Conservation (phyloP, 2,329 filamentous ascomycete genomes). For the Neopestalotiopsis sp. region DNA sequence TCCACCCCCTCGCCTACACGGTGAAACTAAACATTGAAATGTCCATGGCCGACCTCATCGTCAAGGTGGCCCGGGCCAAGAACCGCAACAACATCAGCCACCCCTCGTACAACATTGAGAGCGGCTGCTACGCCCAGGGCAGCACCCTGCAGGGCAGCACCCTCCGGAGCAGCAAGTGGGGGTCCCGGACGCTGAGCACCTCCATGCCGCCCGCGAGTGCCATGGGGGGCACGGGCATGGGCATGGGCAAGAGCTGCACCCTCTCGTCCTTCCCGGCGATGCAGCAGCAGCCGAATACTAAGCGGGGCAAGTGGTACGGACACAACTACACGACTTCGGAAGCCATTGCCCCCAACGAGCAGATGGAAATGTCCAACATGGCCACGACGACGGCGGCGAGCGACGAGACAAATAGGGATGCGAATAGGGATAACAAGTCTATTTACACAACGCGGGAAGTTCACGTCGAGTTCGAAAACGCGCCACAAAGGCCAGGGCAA, state of each 20-base stretch:
- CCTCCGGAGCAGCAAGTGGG: neutral
- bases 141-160: neutral
- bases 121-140: neutral
- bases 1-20: conserved; percentile 58
- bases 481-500: neutral
- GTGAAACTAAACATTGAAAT: conserved; percentile 61
- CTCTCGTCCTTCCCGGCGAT: no score
- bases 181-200: neutral
- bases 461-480: neutral
- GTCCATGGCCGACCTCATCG: conserved; percentile 58
- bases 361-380: neutral
- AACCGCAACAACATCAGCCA: conserved; percentile 1
- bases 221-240: no score
- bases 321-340: neutral
- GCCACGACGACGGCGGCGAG: neutral
- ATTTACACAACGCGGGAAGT: conserved; percentile 5
- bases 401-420: neutral
- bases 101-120: neutral
- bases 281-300: neutral
- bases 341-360: neutral
- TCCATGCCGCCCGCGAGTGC: neutral
- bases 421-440: neutral
- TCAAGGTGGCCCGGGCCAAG: conserved; percentile 34
- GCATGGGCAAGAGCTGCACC: no score
- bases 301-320: neutral